Evolutionary conservation across 345 rosid species (phyloP), one percentile per base, ranked within the genome.

Genomic region (Gossypium ekmanianum): DNA sequence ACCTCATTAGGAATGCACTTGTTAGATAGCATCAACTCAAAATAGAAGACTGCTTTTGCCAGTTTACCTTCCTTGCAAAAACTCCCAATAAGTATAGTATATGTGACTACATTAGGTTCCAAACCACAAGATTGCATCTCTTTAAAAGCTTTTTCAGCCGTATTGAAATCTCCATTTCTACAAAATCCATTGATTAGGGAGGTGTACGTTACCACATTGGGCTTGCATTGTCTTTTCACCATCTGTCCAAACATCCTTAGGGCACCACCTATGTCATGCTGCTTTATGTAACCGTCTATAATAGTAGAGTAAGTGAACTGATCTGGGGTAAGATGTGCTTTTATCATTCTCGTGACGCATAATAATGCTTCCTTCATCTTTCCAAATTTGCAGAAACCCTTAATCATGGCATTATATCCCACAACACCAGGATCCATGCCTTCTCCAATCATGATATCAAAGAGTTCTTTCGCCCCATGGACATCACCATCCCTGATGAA

Each of bases 331-430:
- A 59, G 39, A 59, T 59, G 39, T 59, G 64, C 64, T 59, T 12
- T 9, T 6, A 59, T 26, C 64, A 59, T 59, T 26, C 17, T 59
- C 26, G 64, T 81, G 74, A 89, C 61, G 50, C 84, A 90, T 27
- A 64, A 50, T 56, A 92, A 71, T 11, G 95, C 97, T 47, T 91
- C 89, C 18, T 78, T 80, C 88, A 92, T 84, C 90, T 75, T 83
- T 61, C 98, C 97, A 7, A 76, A 82, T 82, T 88, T 89, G 82
- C 98, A 90, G 79, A 83, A 92, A 75, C 97, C 95, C 83, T 91
- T 94, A 64, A 94, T 91, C 98, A 92, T 84, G 78, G 88, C 85
- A 63, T 94, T 94, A 77, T 84, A 84, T 64, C 85, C 95, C 61
- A 91, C 95, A 10, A 84, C 81, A 79, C 85, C 91, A 65, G 83